A percentile compares a stretch with the other conserved stretches of the same genome.
phyloP scores from a whole-genome alignment of 1,139 yeast genomes.

The Hemisphaericaspora xylanilytica region DNA sequence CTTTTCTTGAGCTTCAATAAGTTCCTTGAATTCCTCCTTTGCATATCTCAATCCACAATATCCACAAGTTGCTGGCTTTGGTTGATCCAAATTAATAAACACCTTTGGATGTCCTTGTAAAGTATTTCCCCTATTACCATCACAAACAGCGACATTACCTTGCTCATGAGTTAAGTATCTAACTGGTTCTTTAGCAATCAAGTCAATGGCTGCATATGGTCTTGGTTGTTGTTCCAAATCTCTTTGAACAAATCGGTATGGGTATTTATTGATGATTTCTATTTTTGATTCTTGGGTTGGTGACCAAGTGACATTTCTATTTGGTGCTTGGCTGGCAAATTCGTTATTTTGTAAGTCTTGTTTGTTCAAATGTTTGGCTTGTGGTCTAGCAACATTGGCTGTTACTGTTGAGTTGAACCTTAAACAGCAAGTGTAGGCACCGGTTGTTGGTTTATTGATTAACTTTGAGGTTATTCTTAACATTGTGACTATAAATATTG shows the following conservation, averaged over 20 bases:
- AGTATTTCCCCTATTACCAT: constrained; percentile 69
- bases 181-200: constrained; percentile 74
- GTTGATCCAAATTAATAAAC: constrained; percentile 75
- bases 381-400: constrained; percentile 10
- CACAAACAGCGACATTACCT: constrained; percentile 72
- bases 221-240: constrained; percentile 70
- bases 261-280: constrained; percentile 54
- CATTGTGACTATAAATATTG: constrained; percentile 6
- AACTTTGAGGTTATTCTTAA: constrained; percentile 5
- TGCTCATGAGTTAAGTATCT: constrained; percentile 52
- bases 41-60: constrained; percentile 76
- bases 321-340: constrained; percentile 66
- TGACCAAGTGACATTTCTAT: constrained; percentile 70
- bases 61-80: constrained; percentile 69
- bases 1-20: constrained; percentile 30
- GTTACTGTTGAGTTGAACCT: constrained; percentile 4
- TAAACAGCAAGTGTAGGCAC: constrained; percentile 1
- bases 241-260: constrained; percentile 66
- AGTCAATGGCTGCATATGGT: constrained; percentile 82
- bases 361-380: constrained; percentile 25
- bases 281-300: constrained; percentile 61
- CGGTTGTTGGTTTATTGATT: neutral
- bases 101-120: constrained; percentile 86
- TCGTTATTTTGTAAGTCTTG: constrained; percentile 36
- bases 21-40: constrained; percentile 43